phyloP scores from a whole-genome alignment of 2,329 filamentous ascomycete genomes.

The Xylariaceae sp. region DNA sequence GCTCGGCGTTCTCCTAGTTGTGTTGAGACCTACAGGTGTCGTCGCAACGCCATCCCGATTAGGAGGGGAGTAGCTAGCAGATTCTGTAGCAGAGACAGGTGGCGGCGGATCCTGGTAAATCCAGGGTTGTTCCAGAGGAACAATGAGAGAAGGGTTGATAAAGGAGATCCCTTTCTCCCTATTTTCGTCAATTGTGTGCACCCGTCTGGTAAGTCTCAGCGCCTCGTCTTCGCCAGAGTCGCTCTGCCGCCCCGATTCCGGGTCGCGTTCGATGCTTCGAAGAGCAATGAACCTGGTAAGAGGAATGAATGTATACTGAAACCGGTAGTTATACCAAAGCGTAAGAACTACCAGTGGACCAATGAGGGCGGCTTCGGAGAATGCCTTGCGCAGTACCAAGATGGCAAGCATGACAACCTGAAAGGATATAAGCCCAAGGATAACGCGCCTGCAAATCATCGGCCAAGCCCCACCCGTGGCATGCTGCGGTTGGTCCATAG shows the following conservation, averaged over 20 bases:
- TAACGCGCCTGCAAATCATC: slow-evolving; percentile 89
- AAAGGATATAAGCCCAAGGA: slow-evolving; percentile 81
- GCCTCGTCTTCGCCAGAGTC: slow-evolving; percentile 40
- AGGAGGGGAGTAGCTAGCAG: slow-evolving; percentile 12
- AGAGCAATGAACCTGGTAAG: slow-evolving; percentile 90
- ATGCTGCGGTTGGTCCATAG: slow-evolving; percentile 95
- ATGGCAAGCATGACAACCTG: slow-evolving; percentile 87
- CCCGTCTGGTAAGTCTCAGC: slow-evolving; percentile 42
- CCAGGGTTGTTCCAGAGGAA: slow-evolving; percentile 67
- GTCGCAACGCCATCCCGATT: slow-evolving; percentile 5
- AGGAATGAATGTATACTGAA: slow-evolving; percentile 74
- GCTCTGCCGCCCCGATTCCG: slow-evolving; percentile 44
- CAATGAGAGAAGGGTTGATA: slow-evolving; percentile 68
- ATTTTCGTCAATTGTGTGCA: slow-evolving; percentile 67
- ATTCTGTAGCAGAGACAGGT: slow-evolving; percentile 21
- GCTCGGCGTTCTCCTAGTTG: slow-evolving; percentile 27
- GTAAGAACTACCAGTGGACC: slow-evolving; percentile 73
- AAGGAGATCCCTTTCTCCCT: slow-evolving; percentile 65
- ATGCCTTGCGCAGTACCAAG: slow-evolving; percentile 68
- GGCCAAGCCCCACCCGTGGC: slow-evolving; percentile 92
- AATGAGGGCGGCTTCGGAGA: slow-evolving; percentile 66
- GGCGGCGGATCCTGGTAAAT: slow-evolving; percentile 55
- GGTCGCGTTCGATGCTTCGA: slow-evolving; percentile 67
- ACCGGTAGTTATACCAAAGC: slow-evolving; percentile 85
- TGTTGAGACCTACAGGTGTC: slow-evolving; percentile 10